Evolutionary conservation across 2,329 filamentous ascomycete species (phyloP), one percentile per base, ranked within the genome.

Genomic region (Hymenotorrendiella dingleyae): DNA sequence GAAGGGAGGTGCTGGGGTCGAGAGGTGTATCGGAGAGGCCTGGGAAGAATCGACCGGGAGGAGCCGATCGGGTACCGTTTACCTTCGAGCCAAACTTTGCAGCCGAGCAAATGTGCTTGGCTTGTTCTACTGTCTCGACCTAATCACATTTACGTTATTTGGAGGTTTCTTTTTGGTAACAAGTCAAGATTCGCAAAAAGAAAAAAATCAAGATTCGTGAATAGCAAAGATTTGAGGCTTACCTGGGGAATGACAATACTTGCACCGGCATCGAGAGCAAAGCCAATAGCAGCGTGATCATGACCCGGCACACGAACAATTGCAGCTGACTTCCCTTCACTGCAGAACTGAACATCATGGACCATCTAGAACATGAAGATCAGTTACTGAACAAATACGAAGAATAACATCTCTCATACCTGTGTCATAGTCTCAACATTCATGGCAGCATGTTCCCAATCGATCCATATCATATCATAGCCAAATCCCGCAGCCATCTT

Each of bases 391-490:
- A 5, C 17, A 20, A 23, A 3, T n/a, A 20, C 11, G 14, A 3
- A 17, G n/a, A 1, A 28, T 10, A 6, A 9, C 8, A 36, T 11
- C 17, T 29, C 47, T 43, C 39, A n/a, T n/a, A 65, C 62, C 30
- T 57, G 64, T 1, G 68, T 72, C 69, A 72, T 72, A n/a, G 68
- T 72, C 57, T 72, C 69, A 20, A 70, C 62, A 40, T 65, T 63
- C 51, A 66, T 70, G 3, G 67, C 55, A 6, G 59, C 62, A 54
- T 72, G 69, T 52, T 72, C 70, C 69, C 68, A 71, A 59, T 72
- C 69, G 44, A 72, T 64, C 62, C 65, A 70, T 1, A 68, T 61
- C 7, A 59, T 46, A 46, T 73, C 70, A 39, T 59, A 71, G 2
- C 66, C 65, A 41, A 72, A 56, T 9, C 66, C 64, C 3, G 70